Evolutionary conservation across 495 filamentous ascomycete genomes (phyloP).

Genomic region (Gamarada debralockiae): DNA sequence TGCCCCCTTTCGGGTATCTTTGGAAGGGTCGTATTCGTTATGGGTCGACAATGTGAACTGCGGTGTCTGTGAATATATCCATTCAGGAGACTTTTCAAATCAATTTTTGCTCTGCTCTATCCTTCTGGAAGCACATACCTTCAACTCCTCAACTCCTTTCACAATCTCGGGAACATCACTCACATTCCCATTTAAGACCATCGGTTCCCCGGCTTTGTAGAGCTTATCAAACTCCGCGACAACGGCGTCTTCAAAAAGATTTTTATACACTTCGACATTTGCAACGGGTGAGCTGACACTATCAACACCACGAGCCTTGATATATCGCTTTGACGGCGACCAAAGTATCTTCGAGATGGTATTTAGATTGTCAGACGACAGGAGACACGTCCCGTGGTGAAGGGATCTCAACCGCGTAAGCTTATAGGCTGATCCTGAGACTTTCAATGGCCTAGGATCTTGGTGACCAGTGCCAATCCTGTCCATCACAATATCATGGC

Average conservation of each 20-base stretch:
- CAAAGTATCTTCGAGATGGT: conserved; percentile 61
- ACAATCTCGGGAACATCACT: conserved; percentile 33
- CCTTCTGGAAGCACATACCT: no score
- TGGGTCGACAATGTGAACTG: conserved; percentile 67
- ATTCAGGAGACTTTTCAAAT: conserved; percentile 55
- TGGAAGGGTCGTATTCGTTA: conserved; percentile 47
- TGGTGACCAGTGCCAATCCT: conserved; percentile 21
- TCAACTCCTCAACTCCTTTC: conserved; percentile 60
- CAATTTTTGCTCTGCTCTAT: no score
- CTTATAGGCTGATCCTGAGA: conserved; percentile 93
- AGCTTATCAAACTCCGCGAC: conserved; percentile 47
- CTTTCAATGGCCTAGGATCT: conserved; percentile 52
- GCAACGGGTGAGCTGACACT: conserved; percentile 82
- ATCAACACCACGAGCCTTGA: conserved; percentile 83
- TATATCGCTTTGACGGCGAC: conserved; percentile 68
- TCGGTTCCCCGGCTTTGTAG: conserved; percentile 37
- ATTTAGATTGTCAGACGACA: conserved; percentile 65
- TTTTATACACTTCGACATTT: conserved; percentile 57
- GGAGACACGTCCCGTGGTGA: conserved; percentile 88
- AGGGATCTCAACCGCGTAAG: conserved; percentile 71
- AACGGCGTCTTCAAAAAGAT: conserved; percentile 48
- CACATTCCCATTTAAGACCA: conserved; percentile 42
- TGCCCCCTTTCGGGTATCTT: conserved; percentile 24
- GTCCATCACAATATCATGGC: conserved; percentile 89
- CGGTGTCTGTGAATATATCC: conserved; percentile 82